Conservation (phyloP, 306 rosid species). For the Pachyrhizus erosus region DNA sequence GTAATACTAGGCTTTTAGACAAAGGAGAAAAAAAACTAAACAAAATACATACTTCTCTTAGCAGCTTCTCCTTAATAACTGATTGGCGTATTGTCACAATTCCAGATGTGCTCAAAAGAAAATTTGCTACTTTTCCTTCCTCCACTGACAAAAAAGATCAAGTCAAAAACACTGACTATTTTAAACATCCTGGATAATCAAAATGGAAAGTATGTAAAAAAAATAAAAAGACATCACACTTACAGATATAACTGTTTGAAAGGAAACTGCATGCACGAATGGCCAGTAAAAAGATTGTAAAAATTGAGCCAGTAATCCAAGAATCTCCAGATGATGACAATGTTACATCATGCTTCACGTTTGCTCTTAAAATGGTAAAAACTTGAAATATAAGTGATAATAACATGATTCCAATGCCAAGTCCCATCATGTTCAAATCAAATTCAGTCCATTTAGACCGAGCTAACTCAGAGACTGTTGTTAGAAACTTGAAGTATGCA, state of each 20-base stretch:
- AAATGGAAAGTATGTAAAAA: background rate
- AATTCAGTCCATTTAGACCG: slow-evolving; percentile 98
- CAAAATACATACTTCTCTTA: slow-evolving; percentile 66
- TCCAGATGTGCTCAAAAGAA: slow-evolving; percentile 92
- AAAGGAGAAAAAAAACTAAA: slow-evolving; percentile 40
- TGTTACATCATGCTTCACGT: slow-evolving; percentile 55
- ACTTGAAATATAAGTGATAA: slow-evolving; percentile 70
- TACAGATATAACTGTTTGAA: slow-evolving; percentile 91
- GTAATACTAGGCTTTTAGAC: slow-evolving; percentile 27
- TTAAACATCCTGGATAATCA: slow-evolving; percentile 27
- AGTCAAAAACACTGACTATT: slow-evolving; percentile 37
- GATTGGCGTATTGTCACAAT: slow-evolving; percentile 71
- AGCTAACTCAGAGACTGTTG: slow-evolving; percentile 83
- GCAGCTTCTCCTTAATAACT: slow-evolving; percentile 58
- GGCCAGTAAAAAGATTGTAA: slow-evolving; percentile 68
- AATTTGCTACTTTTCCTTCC: slow-evolving; percentile 94
- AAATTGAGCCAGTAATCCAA: slow-evolving; percentile 52
- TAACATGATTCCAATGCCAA: slow-evolving; percentile 81
- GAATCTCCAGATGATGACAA: slow-evolving; percentile 55
- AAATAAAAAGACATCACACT: slow-evolving; percentile 51
- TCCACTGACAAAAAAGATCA: slow-evolving; percentile 75
- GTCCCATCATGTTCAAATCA: slow-evolving; percentile 79
- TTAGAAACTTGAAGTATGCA: slow-evolving; percentile 68
- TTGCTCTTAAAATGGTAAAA: slow-evolving; percentile 61
- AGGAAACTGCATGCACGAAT: slow-evolving; percentile 88